Conservation (phyloP, 495 filamentous ascomycete genomes). For the Penicillium macrosclerotiorum region DNA sequence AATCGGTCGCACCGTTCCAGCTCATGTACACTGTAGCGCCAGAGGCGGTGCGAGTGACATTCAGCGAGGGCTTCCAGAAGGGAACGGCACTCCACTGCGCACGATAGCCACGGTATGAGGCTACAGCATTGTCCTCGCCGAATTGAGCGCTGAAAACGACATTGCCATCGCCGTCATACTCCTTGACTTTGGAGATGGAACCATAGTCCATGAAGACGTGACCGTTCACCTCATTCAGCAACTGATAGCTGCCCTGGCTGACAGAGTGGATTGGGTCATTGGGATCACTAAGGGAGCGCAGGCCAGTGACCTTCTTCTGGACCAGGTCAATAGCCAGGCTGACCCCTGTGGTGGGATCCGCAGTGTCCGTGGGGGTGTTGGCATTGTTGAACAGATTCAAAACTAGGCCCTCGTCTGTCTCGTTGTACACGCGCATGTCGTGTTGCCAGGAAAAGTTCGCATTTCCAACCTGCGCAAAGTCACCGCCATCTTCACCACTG, state of each 20-base stretch:
- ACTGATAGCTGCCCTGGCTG: conserved; percentile 49
- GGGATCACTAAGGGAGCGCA: conserved; percentile 31
- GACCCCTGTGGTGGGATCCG: conserved; percentile 32
- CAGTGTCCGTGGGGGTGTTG: conserved; percentile 28
- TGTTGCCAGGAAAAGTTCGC: conserved; percentile 48
- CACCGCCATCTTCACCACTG: conserved; percentile 37
- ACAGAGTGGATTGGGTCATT: conserved; percentile 37
- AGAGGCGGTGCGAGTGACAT: conserved; percentile 14
- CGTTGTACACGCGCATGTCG: conserved; percentile 38
- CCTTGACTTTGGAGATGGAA: conserved; percentile 47
- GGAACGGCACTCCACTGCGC: conserved; percentile 40
- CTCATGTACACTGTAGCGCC: conserved; percentile 30
- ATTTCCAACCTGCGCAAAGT: conserved; percentile 38
- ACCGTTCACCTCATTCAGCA: conserved; percentile 32
- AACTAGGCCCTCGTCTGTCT: conserved; percentile 26
- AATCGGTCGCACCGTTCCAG: conserved; percentile 45
- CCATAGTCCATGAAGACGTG: conserved; percentile 51
- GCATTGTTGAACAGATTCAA: conserved; percentile 36
- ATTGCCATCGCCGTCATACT: conserved; percentile 36
- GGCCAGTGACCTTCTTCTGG: conserved; percentile 36
- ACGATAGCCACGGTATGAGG: conserved; percentile 43
- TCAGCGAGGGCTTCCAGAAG: conserved; percentile 33
- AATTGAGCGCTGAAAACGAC: conserved; percentile 36
- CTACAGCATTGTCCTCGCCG: conserved; percentile 35
- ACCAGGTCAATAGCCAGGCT: conserved; percentile 40